Evolutionary conservation across 768 basidiomycete species (phyloP).

Genomic region (Artomyces pyxidatus): DNA sequence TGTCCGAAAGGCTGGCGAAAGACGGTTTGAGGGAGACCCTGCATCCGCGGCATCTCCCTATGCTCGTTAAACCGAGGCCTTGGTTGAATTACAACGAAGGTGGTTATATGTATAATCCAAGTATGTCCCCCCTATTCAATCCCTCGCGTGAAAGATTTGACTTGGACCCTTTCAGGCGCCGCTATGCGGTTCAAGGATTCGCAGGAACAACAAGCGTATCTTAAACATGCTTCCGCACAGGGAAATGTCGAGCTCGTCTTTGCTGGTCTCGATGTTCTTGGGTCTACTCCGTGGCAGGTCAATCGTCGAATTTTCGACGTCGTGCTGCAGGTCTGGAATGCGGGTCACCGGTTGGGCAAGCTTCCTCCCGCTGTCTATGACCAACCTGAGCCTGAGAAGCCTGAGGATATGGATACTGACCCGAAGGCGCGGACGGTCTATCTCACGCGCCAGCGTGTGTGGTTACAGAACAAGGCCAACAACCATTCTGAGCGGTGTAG

Average conservation of each 20-base stretch:
- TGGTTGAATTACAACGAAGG: conserved; percentile 77
- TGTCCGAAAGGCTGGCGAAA: conserved; percentile 67
- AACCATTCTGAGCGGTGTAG: conserved; percentile 90
- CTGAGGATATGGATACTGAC: conserved; percentile 40
- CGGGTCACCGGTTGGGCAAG: conserved; percentile 73
- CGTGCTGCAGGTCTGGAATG: conserved; percentile 68
- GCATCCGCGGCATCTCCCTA: conserved; percentile 92
- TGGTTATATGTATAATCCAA: conserved; percentile 73
- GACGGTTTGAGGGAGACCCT: conserved; percentile 64
- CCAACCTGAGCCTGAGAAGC: conserved; percentile 52
- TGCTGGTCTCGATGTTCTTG: conserved; percentile 84
- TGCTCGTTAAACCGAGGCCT: conserved; percentile 86
- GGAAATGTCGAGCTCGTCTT: conserved; percentile 81
- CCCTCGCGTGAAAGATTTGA: background rate
- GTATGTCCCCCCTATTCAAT: conserved; percentile 32
- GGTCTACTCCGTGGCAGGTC: conserved; percentile 84
- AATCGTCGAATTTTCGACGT: conserved; percentile 59
- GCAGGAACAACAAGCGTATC: conserved; percentile 72
- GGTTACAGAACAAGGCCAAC: conserved; percentile 54
- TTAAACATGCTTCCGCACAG: conserved; percentile 61
- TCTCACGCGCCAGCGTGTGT: conserved; percentile 44
- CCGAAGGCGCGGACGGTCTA: conserved; percentile 48
- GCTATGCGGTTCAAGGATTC: conserved; percentile 94
- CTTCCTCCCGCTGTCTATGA: conserved; percentile 71
- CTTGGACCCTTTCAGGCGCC: conserved; percentile 31